Evolutionary conservation across 1,284 basidiomycete species (phyloP).

Genomic region (Baeospora myosura): DNA sequence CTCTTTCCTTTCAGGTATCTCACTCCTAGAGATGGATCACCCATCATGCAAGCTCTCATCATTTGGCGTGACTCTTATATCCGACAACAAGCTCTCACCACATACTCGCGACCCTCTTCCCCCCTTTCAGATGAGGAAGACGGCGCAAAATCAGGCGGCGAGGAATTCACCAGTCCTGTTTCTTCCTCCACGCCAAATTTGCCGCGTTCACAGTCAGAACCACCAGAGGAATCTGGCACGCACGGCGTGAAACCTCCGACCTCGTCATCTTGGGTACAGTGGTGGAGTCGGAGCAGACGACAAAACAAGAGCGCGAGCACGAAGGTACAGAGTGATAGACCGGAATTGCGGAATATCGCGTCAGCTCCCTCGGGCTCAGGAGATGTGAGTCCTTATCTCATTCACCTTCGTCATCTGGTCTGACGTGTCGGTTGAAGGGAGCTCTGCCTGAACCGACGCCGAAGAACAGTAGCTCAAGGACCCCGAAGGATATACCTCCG

Average conservation of each 20-base stretch:
- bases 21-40: slow-evolving; percentile 52
- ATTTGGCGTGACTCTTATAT: slow-evolving; percentile 45
- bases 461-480: neutral
- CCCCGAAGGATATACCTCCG: slow-evolving; percentile 18
- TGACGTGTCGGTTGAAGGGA: no score
- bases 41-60: slow-evolving; percentile 58
- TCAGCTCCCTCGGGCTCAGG: slow-evolving; percentile 20
- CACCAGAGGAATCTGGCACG: slow-evolving; percentile 24
- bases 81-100: slow-evolving; percentile 15
- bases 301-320: slow-evolving; percentile 12
- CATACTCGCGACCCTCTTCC: slow-evolving; percentile 21
- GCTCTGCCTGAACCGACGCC: no score
- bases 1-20: slow-evolving; percentile 42
- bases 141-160: slow-evolving; percentile 12
- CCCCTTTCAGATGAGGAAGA: slow-evolving; percentile 30
- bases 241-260: slow-evolving; percentile 36
- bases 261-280: slow-evolving; percentile 64
- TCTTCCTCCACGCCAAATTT: neutral
- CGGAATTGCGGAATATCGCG: slow-evolving; percentile 21
- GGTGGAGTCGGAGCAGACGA: slow-evolving; percentile 61
- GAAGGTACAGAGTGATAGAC: no score
- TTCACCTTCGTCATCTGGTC: no score
- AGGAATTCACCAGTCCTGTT: slow-evolving; percentile 15
- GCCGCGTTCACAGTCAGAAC: slow-evolving; percentile 31
- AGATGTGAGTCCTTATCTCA: no score